Percentiles rank a stretch among this genome's conserved stretches.
phyloP scores from a whole-genome alignment of 139 green algal species.

The Zygnema cylindricum region DNA sequence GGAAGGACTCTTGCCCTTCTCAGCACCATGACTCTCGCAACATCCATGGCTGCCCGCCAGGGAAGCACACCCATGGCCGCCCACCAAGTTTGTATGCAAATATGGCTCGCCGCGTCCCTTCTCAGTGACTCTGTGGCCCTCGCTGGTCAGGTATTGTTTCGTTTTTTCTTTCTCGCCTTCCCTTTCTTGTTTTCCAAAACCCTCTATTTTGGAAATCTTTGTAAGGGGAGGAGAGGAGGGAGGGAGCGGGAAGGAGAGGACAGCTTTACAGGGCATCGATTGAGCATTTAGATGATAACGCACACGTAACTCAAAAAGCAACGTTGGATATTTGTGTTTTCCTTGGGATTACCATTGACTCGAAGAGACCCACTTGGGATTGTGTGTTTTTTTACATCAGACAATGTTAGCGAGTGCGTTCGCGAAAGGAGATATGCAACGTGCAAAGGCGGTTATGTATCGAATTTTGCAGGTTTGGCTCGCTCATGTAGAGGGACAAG shows the following conservation, averaged over 20 bases:
- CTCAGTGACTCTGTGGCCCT: slow-evolving; percentile 63
- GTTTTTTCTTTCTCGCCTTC: too few relatives aligned
- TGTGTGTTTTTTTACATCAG: slow-evolving; percentile 31
- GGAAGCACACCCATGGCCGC: slow-evolving; percentile 54
- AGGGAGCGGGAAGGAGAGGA: too few relatives aligned
- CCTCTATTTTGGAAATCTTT: too few relatives aligned
- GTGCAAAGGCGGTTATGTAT: slow-evolving; percentile 2
- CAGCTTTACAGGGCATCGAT: too few relatives aligned
- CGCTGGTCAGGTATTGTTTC: slow-evolving; percentile 59
- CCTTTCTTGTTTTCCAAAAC: too few relatives aligned
- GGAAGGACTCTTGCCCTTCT: slow-evolving; percentile 54
- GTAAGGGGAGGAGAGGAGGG: too few relatives aligned
- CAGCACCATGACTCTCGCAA: slow-evolving; percentile 54
- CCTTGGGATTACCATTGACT: too few relatives aligned
- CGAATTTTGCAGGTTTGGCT: slow-evolving; percentile 36
- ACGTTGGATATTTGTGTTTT: background rate
- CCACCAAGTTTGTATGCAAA: slow-evolving; percentile 60
- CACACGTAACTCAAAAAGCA: background rate
- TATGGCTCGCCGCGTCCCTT: slow-evolving; percentile 60
- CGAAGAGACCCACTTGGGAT: too few relatives aligned
- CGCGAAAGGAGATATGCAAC: slow-evolving; percentile 11
- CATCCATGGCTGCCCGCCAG: slow-evolving; percentile 57
- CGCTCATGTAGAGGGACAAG: too few relatives aligned
- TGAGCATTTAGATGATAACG: background rate
- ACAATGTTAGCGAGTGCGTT: slow-evolving; percentile 53